Evolutionary conservation across 2,329 filamentous ascomycete genomes (phyloP), one percentile per base, ranked within the genome.

Genomic region (Fusarium nanum): DNA sequence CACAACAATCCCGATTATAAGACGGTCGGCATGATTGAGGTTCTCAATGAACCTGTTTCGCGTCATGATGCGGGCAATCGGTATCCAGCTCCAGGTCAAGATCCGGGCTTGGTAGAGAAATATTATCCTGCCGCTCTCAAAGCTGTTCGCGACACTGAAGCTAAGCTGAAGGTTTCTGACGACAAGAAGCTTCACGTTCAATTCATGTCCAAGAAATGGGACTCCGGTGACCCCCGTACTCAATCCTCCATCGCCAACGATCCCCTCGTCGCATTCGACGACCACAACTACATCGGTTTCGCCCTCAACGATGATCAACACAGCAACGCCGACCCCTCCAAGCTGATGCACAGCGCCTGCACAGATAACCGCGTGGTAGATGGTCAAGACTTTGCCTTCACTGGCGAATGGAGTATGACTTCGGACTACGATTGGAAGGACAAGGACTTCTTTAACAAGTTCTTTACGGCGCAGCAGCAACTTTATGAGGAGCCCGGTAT

Each of bases 161-260:
- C 32, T 0, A n/a, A 28, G 1, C 44, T 69, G 0, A 30, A 47
- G 2, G 25, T 71, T 1, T 30, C 56, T 0, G 23, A 47, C 5
- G 50, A 45, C 44, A 62, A 61, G 25, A 68, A 71, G 22, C 68
- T 71, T 0, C 68, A 71, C 16, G 68, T 71, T 1, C 68, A 71
- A 44, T 71, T 71, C 54, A 71, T 71, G 68, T 71, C 68, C 0
- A 62, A 54, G 23, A 71, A 71, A 25, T 71, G 68, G 68, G 68
- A 69, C 22, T 71, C 68, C 3, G 68, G 68, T 3, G 50, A 69
- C 3, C 25, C 68, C 2, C 64, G 68, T 1, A 47, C 60, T 0
- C 32, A 41, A 4, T 56, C 64, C 1, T 47, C 60, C 3, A 42
- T 71, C 9, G 49, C 53, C 13, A 69, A 69, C 4, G 56, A 71